These are phyloP conservation scores for Phtheirospermum japonicum DNA, from an alignment of 257 asterid genomes.

Conservation along the genomic window DNA sequence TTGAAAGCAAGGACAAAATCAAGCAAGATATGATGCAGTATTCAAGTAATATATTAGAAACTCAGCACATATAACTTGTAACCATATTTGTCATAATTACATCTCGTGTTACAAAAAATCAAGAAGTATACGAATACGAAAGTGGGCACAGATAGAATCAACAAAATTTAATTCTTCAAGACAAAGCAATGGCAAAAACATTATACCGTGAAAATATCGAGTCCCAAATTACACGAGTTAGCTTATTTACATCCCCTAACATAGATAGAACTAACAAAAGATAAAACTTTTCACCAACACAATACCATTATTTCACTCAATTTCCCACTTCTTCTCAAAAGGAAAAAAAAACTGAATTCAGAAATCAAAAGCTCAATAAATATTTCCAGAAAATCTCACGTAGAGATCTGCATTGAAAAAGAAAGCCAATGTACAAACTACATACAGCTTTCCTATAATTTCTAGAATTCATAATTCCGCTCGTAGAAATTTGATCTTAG, in stretches of 20 bases:
- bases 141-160: neutral
- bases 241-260: neutral
- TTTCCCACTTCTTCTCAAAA: no score
- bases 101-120: neutral
- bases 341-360: no score
- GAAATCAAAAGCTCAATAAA: neutral
- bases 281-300: no score
- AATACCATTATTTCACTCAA: no score
- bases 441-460: neutral
- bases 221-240: neutral
- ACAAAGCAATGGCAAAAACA: neutral
- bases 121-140: neutral
- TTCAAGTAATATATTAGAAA: conserved; percentile 2
- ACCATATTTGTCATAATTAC: neutral
- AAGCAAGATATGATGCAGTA: neutral
- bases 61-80: neutral
- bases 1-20: neutral
- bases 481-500: neutral
- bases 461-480: neutral
- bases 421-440: neutral
- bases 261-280: no score
- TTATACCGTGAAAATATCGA: neutral
- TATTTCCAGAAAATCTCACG: neutral
- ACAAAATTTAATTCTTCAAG: neutral
- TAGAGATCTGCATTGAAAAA: neutral